Conservation (phyloP, 768 basidiomycete genomes). For the Sutorius australiensis region DNA sequence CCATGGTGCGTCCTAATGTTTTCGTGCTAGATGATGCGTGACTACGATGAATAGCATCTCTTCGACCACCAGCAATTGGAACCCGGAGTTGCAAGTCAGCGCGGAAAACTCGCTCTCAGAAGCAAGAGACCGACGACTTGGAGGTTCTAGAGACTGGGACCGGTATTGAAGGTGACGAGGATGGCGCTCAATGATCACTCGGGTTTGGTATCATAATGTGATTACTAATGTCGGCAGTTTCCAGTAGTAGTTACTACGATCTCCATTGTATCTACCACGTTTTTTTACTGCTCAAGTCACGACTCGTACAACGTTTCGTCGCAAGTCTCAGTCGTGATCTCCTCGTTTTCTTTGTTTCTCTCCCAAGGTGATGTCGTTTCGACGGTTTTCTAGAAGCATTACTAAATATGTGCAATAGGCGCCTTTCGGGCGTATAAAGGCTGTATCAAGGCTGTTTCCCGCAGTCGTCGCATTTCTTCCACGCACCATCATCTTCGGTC, state of each 20-base stretch:
- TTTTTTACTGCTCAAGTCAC: background rate
- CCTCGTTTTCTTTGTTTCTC: background rate
- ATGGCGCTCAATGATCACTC: too few species aligned
- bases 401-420: constrained; percentile 17
- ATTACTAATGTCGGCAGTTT: constrained; percentile 11
- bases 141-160: constrained; percentile 3
- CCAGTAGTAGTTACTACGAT: background rate
- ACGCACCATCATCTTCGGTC: constrained; percentile 6
- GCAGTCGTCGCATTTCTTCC: constrained; percentile 13
- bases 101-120: constrained; percentile 26
- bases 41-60: constrained; percentile 21
- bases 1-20: constrained; percentile 38
- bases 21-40: background rate
- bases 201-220: background rate
- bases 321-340: background rate
- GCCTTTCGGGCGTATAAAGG: constrained; percentile 6
- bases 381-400: background rate
- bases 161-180: background rate
- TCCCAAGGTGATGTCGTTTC: constrained; percentile 13
- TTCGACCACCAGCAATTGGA: constrained; percentile 44
- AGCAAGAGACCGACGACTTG: constrained; percentile 29
- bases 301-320: background rate
- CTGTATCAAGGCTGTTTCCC: background rate
- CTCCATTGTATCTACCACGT: background rate
- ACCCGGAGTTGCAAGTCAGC: constrained; percentile 43